Conservation (phyloP, 1,139 yeast species). For the Blastobotrys indianensis region DNA sequence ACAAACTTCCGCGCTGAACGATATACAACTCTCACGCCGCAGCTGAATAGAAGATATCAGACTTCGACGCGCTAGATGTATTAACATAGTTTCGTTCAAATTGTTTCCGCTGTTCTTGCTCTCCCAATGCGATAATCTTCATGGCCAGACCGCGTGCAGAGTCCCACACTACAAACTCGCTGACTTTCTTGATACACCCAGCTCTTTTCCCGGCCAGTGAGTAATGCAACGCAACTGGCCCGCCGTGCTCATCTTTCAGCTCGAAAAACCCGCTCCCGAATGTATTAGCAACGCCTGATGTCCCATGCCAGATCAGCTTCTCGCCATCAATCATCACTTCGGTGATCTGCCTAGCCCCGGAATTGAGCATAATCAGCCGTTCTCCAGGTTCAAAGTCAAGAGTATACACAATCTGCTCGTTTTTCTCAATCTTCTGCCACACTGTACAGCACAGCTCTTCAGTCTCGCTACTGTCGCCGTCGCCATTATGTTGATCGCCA, state of each 20-base stretch:
- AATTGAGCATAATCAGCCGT: conserved; percentile 6
- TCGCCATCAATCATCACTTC: conserved; percentile 1
- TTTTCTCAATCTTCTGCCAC: conserved; percentile 10
- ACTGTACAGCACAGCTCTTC: conserved; percentile 2
- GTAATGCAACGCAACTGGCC: conserved; percentile 8
- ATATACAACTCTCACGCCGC: too few relatives aligned
- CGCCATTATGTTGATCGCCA: neutral
- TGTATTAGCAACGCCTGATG: conserved; percentile 9
- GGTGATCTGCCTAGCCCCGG: too few relatives aligned
- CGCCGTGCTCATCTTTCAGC: conserved; percentile 2
- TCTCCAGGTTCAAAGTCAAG: neutral
- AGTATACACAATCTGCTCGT: conserved; percentile 9
- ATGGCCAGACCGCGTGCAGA: neutral
- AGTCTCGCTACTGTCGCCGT: too few relatives aligned
- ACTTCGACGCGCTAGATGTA: neutral
- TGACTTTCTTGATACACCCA: conserved; percentile 8
- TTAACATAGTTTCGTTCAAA: conserved; percentile 8
- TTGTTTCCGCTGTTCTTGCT: conserved; percentile 11
- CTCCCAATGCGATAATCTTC: conserved; percentile 5
- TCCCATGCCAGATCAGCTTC: conserved; percentile 7
- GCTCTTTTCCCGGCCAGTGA: conserved; percentile 6
- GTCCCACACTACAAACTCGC: conserved; percentile 10
- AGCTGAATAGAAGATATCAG: too few relatives aligned
- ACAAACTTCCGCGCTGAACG: too few relatives aligned
- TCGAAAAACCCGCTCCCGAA: conserved; percentile 12